These are phyloP conservation scores for Saccharomycopsis amapae DNA, from an alignment of 805 yeast genomes.

Conservation along the genomic window DNA sequence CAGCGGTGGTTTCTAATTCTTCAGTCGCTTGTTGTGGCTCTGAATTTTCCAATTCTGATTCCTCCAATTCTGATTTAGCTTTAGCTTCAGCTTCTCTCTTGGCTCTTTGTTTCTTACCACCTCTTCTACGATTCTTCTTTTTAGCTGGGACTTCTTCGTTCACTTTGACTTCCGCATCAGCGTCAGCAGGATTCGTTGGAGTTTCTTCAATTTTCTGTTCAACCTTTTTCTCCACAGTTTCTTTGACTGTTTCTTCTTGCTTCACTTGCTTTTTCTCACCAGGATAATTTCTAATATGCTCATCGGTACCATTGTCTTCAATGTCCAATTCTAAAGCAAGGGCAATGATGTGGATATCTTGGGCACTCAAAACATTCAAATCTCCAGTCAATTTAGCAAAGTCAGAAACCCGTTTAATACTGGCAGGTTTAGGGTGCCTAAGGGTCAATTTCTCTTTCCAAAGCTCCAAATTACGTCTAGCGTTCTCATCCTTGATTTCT, in stretches of 20 bases:
- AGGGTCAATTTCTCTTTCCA: slow-evolving; percentile 71
- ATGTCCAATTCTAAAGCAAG: slow-evolving; percentile 80
- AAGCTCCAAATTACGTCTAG: slow-evolving; percentile 66
- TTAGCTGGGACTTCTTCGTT: slow-evolving; percentile 19
- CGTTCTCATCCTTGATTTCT: slow-evolving; percentile 82
- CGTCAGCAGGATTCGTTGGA: neutral
- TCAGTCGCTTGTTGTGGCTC: slow-evolving; percentile 4
- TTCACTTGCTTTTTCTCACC: slow-evolving; percentile 39
- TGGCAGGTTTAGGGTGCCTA: slow-evolving; percentile 68
- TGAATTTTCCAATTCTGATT: neutral
- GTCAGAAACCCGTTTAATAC: slow-evolving; percentile 56
- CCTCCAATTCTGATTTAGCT: slow-evolving; percentile 7
- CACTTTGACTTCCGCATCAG: neutral
- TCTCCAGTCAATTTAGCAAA: slow-evolving; percentile 92
- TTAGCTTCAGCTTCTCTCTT: slow-evolving; percentile 38
- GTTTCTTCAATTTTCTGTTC: no score
- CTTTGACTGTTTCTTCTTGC: slow-evolving; percentile 25
- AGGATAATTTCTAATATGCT: slow-evolving; percentile 65
- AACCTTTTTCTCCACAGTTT: slow-evolving; percentile 21
- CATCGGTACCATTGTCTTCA: slow-evolving; percentile 57
- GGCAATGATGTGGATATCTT: slow-evolving; percentile 91
- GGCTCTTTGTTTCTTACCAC: slow-evolving; percentile 58
- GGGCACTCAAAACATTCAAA: slow-evolving; percentile 73
- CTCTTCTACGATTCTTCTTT: slow-evolving; percentile 49
- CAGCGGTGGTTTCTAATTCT: slow-evolving; percentile 11